Base-by-base conservation (phyloP, 2,329 filamentous ascomycete species). In the Diplodia corticola region DNA sequence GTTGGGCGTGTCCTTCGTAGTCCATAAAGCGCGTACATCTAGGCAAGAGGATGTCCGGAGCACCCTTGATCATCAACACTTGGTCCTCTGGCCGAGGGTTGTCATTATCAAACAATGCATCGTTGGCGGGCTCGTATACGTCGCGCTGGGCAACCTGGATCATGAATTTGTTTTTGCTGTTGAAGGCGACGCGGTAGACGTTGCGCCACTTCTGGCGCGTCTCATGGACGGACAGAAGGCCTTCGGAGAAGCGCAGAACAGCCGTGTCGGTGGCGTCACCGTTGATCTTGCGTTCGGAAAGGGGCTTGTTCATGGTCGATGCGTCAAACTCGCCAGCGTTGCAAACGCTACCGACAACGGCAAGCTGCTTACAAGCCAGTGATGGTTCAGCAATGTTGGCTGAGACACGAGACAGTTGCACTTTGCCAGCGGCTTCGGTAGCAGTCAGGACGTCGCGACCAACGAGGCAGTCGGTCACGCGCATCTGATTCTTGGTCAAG, bases 121-220 rank as follows among this genome's bases (percentile, higher is more conserved):
- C 1, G 81, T 85, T 50, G 65, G 61, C 10, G 57, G 60, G 26
- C 68, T 70, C 53, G 22, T 20, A 68, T 26, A 55, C 46, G 17
- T 66, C 54, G 7, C 55, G 53, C 46, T 60, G 64, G 5, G 64
- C 48, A 0, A 88, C 84, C 37, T 86, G 83, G 64, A 93, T 85
- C 87, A 92, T 93, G 74, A 88, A 93, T 77, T 93, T 93, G 79
- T 92, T 93, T 80, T 91, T 91, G 78, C 89, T 91, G 79, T 93
- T 93, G 76, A 93, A 93, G 0, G 89, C 86, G 30, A 79, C 74
- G 60, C 76, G 75, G 70, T 88, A 92, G 1, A 85, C 83, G 63
- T 85, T 88, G 61, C 84, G 84, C 89, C 89, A 92, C 69, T 83
- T 81, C 15, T 82, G 80, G 7, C 88, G 84, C 5, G 90, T 78